Evolutionary conservation across 108 stramenopile species (phyloP), one percentile per base, ranked within the genome.

Genomic region (Cyclotella cryptica): DNA sequence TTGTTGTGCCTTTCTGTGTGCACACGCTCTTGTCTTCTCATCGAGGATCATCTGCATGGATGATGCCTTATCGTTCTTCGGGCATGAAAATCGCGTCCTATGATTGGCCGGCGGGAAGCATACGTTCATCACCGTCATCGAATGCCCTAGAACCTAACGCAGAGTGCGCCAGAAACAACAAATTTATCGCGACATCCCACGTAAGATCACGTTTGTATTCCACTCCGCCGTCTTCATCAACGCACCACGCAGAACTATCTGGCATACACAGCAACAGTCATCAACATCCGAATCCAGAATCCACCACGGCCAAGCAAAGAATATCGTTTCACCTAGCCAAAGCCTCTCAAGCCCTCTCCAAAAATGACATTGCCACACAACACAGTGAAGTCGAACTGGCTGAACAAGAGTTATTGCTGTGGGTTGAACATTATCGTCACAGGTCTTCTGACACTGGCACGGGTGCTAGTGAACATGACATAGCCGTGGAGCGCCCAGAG

Each of bases 341-440:
- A 49, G 66, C 66, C 26, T 49, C 49, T 17, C 26, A 49, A 13
- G 66, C 66, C 3, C 26, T 28, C 15, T 52, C 66, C 44, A 46
- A 1, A 42, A 60, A 61, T 7, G 71, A 72, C 45, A 13, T 35
- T 17, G 6, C 0, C 17, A 64, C 61, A 65, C 75, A 77, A 61
- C 55, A 35, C 27, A 43, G n/a, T 18, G 69, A 63, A 44, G 19
- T 79, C 29, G 78, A 79, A 46, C 22, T 9, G 41, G 78, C 79
- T 6, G 72, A 73, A 54, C 71, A 54, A 15, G 39, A 30, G 28
- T 62, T 80, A 24, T 49, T 62, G 12, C 70, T 65, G 61, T 80
- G 72, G 71, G 66, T 80, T 0, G 79, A 80, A 42, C 29, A 60
- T 10, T 73, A 68, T 47, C 62, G 67, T n/a, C 4, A 9, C 15